Conservation (phyloP, 2,329 filamentous ascomycete genomes). For the Cercospora sp. region DNA sequence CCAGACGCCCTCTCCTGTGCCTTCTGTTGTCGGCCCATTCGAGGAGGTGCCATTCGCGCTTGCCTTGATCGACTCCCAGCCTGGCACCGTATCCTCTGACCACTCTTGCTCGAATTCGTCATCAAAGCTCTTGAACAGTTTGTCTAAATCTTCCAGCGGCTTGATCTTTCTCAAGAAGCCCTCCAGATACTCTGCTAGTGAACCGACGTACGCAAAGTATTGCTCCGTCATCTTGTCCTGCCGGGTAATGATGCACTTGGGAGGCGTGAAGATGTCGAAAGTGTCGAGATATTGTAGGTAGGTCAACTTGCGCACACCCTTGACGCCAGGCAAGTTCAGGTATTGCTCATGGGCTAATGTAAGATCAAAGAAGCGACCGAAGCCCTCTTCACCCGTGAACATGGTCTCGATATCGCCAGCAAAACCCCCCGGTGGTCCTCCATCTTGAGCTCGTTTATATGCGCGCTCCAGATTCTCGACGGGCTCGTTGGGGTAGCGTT, state of each 20-base stretch:
- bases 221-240: slow-evolving; percentile 85
- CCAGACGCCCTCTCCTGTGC: slow-evolving; percentile 72
- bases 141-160: slow-evolving; percentile 82
- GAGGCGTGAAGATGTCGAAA: slow-evolving; percentile 82
- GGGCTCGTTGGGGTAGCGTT: slow-evolving; percentile 87
- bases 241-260: slow-evolving; percentile 72
- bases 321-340: slow-evolving; percentile 83
- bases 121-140: slow-evolving; percentile 73
- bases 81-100: slow-evolving; percentile 74
- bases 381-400: slow-evolving; percentile 95
- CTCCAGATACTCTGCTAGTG: slow-evolving; percentile 80
- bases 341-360: slow-evolving; percentile 82
- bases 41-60: slow-evolving; percentile 29
- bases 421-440: slow-evolving; percentile 45
- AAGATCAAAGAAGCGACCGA: slow-evolving; percentile 88
- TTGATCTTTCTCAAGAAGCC: slow-evolving; percentile 80
- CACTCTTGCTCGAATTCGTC: slow-evolving; percentile 81
- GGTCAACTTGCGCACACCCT: slow-evolving; percentile 63
- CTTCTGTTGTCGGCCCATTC: slow-evolving; percentile 51
- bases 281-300: slow-evolving; percentile 92
- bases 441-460: slow-evolving; percentile 74
- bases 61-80: slow-evolving; percentile 64
- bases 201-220: slow-evolving; percentile 86
- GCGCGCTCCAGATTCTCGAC: slow-evolving; percentile 93
- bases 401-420: slow-evolving; percentile 74